Conservation (phyloP, 768 basidiomycete species). For the Boletellus ananiceps region DNA sequence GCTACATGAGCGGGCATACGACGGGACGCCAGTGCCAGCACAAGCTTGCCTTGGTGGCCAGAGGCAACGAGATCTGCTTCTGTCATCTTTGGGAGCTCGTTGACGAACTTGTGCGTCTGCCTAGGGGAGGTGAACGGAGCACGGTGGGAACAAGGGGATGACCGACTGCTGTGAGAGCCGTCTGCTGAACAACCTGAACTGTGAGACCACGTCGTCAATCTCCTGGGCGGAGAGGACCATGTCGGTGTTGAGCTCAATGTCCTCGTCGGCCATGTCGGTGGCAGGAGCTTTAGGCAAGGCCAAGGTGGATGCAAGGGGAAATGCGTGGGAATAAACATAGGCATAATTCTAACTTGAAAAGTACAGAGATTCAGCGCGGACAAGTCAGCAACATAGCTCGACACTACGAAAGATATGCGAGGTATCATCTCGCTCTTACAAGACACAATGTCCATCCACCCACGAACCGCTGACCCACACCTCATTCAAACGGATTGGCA, state of each 20-base stretch:
- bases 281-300: background rate
- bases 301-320: background rate
- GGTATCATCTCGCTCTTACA: slow-evolving; percentile 28
- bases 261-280: slow-evolving; percentile 22
- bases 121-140: slow-evolving; percentile 19
- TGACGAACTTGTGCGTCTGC: slow-evolving; percentile 38
- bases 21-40: background rate
- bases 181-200: slow-evolving; percentile 26
- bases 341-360: slow-evolving; percentile 20
- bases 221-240: slow-evolving; percentile 22
- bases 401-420: slow-evolving; percentile 22
- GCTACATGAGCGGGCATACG: background rate
- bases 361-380: slow-evolving; percentile 31
- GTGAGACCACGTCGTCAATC: slow-evolving; percentile 29
- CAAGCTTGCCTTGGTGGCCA: slow-evolving; percentile 42
- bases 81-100: slow-evolving; percentile 44
- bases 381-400: slow-evolving; percentile 15
- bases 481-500: slow-evolving; percentile 63
- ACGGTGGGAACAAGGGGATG: background rate
- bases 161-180: slow-evolving; percentile 28
- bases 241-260: slow-evolving; percentile 5
- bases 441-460: slow-evolving; percentile 4
- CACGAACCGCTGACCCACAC: background rate
- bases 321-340: slow-evolving; percentile 28
- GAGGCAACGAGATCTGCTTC: slow-evolving; percentile 46